These are phyloP conservation scores for Hibiscus mutabilis DNA, from an alignment of 345 rosid species.

Conservation along the genomic window DNA sequence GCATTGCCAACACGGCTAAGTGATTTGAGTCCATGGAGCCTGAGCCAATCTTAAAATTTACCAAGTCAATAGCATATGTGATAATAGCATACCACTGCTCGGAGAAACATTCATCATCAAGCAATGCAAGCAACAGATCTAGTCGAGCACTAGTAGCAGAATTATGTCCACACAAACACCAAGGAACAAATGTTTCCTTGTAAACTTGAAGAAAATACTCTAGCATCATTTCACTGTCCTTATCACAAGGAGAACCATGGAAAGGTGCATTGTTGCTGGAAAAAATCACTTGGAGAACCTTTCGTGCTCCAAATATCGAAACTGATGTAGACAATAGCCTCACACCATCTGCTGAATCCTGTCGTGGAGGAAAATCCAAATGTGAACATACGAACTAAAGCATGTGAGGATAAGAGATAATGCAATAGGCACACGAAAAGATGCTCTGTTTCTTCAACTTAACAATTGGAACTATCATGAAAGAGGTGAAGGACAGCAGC, in stretches of 20 bases:
- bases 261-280: slow-evolving; percentile 19
- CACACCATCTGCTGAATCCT: slow-evolving; percentile 68
- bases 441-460: not conserved
- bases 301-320: slow-evolving; percentile 71
- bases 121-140: slow-evolving; percentile 68
- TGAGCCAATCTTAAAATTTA: slow-evolving; percentile 24
- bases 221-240: slow-evolving; percentile 31
- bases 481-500: not conserved
- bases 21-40: slow-evolving; percentile 27
- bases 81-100: slow-evolving; percentile 69
- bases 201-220: slow-evolving; percentile 47
- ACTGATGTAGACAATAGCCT: slow-evolving; percentile 61
- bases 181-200: slow-evolving; percentile 70
- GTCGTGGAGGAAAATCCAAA: slow-evolving; percentile 21
- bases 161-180: slow-evolving; percentile 61
- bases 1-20: slow-evolving; percentile 43
- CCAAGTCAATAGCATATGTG: slow-evolving; percentile 42
- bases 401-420: not conserved
- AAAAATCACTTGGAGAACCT: slow-evolving; percentile 38
- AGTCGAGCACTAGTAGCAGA: slow-evolving; percentile 43
- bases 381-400: slow-evolving; percentile 16
- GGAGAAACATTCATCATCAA: slow-evolving; percentile 66
- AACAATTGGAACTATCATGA: not conserved
- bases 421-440: not conserved
- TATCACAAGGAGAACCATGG: slow-evolving; percentile 21